Percentiles rank a stretch among this genome's conserved stretches.
These are phyloP conservation scores for Beta lomatogona DNA, from an alignment of 179 eudicot genomes.

Conservation along the genomic window DNA sequence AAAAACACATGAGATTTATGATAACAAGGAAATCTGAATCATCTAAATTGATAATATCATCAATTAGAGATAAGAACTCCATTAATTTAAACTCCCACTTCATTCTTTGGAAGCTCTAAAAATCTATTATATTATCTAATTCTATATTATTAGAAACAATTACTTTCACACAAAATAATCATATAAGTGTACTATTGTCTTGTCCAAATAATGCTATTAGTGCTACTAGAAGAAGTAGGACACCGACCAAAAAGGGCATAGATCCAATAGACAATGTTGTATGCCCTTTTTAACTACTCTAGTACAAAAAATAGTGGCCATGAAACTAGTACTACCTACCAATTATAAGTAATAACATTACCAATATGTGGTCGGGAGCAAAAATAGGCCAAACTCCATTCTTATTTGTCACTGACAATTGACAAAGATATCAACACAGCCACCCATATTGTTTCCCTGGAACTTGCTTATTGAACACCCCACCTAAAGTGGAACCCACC, in stretches of 20 bases:
- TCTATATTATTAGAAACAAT: neutral
- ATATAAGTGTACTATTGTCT: neutral
- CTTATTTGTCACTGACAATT: constrained; percentile 24
- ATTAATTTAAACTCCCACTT: too few relatives aligned
- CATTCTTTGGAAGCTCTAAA: too few relatives aligned
- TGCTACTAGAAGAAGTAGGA: neutral
- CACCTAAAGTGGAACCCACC: neutral
- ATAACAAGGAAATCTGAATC: too few relatives aligned
- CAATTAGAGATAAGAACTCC: too few relatives aligned
- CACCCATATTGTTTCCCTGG: neutral
- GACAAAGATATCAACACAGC: constrained; percentile 16
- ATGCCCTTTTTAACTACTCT: constrained; percentile 11
- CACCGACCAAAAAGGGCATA: constrained; percentile 5
- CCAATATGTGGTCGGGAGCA: constrained; percentile 2
- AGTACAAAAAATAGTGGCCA: constrained; percentile 10
- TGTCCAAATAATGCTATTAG: neutral
- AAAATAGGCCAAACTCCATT: neutral
- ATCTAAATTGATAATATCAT: too few relatives aligned
- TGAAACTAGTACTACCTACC: constrained; percentile 1
- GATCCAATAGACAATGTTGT: constrained; percentile 5
- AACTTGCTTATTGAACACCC: neutral
- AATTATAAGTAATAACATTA: neutral
- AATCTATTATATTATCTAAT: too few relatives aligned
- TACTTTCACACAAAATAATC: neutral
- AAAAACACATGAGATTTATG: too few relatives aligned